Percentiles rank a stretch among this genome's conserved stretches.
Evolutionary conservation across 441 rosid genomes (phyloP).

Genomic region (Flueggea neowawraea): DNA sequence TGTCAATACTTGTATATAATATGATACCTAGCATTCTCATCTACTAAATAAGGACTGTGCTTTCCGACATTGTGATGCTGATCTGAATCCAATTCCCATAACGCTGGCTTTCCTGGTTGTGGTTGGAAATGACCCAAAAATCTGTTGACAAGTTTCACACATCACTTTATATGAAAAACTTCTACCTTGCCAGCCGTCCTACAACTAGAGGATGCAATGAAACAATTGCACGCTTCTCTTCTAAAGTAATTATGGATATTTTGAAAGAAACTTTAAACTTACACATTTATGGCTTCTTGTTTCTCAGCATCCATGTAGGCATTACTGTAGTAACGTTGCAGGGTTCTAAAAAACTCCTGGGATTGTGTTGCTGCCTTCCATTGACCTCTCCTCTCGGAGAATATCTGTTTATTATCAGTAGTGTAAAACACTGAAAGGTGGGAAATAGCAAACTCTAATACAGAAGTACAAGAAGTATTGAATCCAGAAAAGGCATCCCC

Average conservation of each 20-base stretch:
- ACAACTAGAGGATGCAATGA: constrained; percentile 1
- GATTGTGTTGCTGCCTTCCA: constrained; percentile 99
- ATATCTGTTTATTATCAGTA: constrained; percentile 33
- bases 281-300: constrained; percentile 96
- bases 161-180: constrained; percentile 2
- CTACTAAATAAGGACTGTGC: constrained; percentile 33
- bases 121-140: constrained; percentile 96
- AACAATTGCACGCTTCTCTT: background rate
- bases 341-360: constrained; percentile 94
- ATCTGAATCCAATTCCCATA: constrained; percentile 96
- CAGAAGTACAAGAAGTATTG: too few species aligned
- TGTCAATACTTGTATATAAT: constrained; percentile 6
- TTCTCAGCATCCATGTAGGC: constrained; percentile 97
- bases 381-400: constrained; percentile 96
- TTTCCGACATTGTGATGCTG: constrained; percentile 58
- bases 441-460: too few species aligned
- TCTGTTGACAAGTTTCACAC: too few species aligned
- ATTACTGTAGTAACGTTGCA: constrained; percentile 95
- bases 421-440: constrained; percentile 22
- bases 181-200: background rate
- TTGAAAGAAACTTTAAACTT: constrained; percentile 17
- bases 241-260: background rate
- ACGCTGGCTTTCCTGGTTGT: constrained; percentile 69
- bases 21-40: constrained; percentile 52
- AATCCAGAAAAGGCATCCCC: too few species aligned